phyloP scores from a whole-genome alignment of 2,329 filamentous ascomycete genomes.

The Monosporascus ibericus region DNA sequence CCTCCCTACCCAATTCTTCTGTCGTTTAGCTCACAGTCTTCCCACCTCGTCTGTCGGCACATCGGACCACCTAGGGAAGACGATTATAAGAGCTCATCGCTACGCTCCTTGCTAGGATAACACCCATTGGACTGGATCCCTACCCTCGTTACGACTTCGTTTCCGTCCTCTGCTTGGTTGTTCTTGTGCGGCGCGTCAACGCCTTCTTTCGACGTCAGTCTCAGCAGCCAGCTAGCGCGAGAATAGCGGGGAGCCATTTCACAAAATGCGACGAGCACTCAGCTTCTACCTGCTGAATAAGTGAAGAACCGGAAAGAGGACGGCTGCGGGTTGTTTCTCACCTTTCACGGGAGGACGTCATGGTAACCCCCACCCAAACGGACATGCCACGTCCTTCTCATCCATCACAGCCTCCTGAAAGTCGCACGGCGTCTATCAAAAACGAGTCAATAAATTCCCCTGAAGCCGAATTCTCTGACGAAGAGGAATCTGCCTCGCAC shows the following conservation, averaged over 20 bases:
- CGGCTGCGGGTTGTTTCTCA: slow-evolving; percentile 8
- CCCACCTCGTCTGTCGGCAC: not conserved
- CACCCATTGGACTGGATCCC: not conserved
- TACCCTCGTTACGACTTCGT: not conserved
- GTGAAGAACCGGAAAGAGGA: slow-evolving; percentile 15
- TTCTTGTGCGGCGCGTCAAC: not conserved
- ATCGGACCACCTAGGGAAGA: not conserved
- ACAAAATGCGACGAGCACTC: slow-evolving; percentile 15
- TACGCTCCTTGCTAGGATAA: not conserved
- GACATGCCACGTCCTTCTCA: slow-evolving; percentile 24
- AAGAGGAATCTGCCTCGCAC: slow-evolving; percentile 27
- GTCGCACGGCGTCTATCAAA: slow-evolving; percentile 17
- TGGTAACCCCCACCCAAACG: slow-evolving; percentile 10
- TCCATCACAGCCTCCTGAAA: slow-evolving; percentile 20
- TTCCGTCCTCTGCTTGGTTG: not conserved
- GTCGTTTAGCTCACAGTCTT: not conserved
- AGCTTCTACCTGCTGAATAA: slow-evolving; percentile 11
- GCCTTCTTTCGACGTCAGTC: not conserved
- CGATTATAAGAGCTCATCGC: not conserved
- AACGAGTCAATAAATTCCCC: slow-evolving; percentile 25
- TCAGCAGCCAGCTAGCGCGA: not conserved
- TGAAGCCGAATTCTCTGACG: slow-evolving; percentile 32
- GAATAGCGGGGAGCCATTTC: slow-evolving; percentile 4
- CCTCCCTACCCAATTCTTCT: not conserved
- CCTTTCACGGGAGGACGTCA: slow-evolving; percentile 8